Percentiles rank a stretch among this genome's conserved stretches.
Conservation (phyloP, 208 protist species). For the Acanthamoeba culbertsoni region DNA sequence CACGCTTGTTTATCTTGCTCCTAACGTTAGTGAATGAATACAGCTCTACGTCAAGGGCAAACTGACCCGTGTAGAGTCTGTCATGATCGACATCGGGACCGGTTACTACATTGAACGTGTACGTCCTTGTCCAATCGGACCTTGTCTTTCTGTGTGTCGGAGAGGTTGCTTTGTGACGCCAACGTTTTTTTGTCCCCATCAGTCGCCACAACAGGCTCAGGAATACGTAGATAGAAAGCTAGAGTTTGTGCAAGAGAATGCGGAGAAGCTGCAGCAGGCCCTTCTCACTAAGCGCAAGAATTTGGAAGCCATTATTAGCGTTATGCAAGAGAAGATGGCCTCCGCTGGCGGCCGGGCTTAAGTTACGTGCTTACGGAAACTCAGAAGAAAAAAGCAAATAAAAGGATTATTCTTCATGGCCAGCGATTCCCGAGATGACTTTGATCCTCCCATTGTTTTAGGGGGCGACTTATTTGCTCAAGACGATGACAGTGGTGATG, state of each 20-base stretch:
- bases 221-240: slow-evolving; percentile 51
- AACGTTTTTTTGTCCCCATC: background rate
- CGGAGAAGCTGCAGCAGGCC: slow-evolving; percentile 45
- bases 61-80: slow-evolving; percentile 43
- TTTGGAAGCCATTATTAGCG: slow-evolving; percentile 24
- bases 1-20: background rate
- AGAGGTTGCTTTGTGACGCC: background rate
- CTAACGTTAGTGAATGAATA: background rate
- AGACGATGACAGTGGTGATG: background rate
- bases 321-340: slow-evolving; percentile 58
- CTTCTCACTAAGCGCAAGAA: slow-evolving; percentile 46
- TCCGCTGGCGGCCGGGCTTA: no score
- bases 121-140: background rate
- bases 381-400: no score
- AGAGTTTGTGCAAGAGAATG: slow-evolving; percentile 48
- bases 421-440: background rate
- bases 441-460: slow-evolving; percentile 17
- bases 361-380: no score
- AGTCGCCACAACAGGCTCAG: slow-evolving; percentile 33
- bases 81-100: slow-evolving; percentile 67
- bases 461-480: background rate
- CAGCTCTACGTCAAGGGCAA: slow-evolving; percentile 64
- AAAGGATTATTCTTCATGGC: no score
- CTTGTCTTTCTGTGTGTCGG: background rate
- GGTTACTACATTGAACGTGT: slow-evolving; percentile 67